Conservation (phyloP, 1,139 yeast species). For the Yamadazyma triangularis region DNA sequence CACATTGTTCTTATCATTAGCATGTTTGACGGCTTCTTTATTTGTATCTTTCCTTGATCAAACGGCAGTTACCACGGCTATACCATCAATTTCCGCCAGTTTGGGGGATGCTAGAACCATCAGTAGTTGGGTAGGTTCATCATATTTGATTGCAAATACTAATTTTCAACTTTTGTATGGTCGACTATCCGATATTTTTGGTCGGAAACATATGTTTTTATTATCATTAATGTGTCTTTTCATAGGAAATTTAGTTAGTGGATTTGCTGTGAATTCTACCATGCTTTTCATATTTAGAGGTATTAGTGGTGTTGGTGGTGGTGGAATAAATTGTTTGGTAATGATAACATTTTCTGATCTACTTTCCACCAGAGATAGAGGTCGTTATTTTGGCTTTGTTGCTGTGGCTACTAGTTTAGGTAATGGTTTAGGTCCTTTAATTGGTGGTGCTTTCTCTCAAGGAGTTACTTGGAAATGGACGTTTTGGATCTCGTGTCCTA, state of each 20-base stretch:
- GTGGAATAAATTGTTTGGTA: slow-evolving; percentile 38
- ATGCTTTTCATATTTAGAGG: slow-evolving; percentile 40
- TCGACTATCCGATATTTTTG: slow-evolving; percentile 40
- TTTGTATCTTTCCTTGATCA: slow-evolving; percentile 37
- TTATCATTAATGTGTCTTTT: slow-evolving; percentile 28
- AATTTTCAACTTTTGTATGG: slow-evolving; percentile 41
- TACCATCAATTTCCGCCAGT: slow-evolving; percentile 36
- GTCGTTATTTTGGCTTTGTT: slow-evolving; percentile 41
- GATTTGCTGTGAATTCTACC: slow-evolving; percentile 32
- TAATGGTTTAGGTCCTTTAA: slow-evolving; percentile 50
- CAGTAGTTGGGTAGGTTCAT: slow-evolving; percentile 43
- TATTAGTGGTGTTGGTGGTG: slow-evolving; percentile 42
- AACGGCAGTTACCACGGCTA: slow-evolving; percentile 40
- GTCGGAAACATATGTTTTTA: slow-evolving; percentile 35
- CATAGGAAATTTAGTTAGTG: slow-evolving; percentile 38
- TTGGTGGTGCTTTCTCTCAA: slow-evolving; percentile 46
- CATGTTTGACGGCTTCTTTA: slow-evolving; percentile 14
- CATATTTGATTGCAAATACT: slow-evolving; percentile 43
- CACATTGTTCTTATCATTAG: slow-evolving; percentile 9
- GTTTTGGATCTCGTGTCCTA: slow-evolving; percentile 42
- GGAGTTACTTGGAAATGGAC: slow-evolving; percentile 46
- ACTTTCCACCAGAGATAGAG: slow-evolving; percentile 37
- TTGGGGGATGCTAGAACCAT: slow-evolving; percentile 33
- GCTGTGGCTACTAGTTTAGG: slow-evolving; percentile 53
- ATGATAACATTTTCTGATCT: slow-evolving; percentile 45